Percentiles rank a stretch among this genome's conserved stretches.
Evolutionary conservation across 2,329 filamentous ascomycete genomes (phyloP).

Genomic region (Colletotrichum tanaceti): DNA sequence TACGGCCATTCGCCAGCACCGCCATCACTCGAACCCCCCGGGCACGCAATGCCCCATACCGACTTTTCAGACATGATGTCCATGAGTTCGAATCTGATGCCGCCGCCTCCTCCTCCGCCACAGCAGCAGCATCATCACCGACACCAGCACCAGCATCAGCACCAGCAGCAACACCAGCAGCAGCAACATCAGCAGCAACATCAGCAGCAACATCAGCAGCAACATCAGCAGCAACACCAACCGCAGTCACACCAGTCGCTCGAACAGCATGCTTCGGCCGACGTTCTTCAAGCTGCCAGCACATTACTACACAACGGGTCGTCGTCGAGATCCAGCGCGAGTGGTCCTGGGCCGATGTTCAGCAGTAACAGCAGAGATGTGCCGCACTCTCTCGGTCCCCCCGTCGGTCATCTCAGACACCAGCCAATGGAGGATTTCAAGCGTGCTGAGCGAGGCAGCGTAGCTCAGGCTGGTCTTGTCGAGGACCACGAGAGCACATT

Average conservation of each 20-base stretch:
- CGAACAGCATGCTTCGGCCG: slow-evolving; percentile 57
- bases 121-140: slow-evolving; percentile 45
- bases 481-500: slow-evolving; percentile 52
- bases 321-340: slow-evolving; percentile 44
- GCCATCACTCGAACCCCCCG: slow-evolving; percentile 45
- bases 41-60: slow-evolving; percentile 45
- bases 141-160: slow-evolving; percentile 44
- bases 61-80: slow-evolving; percentile 46
- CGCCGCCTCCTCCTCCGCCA: slow-evolving; percentile 50
- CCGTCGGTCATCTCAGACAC: slow-evolving; percentile 56
- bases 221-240: slow-evolving; percentile 41
- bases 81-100: slow-evolving; percentile 51
- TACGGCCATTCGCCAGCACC: slow-evolving; percentile 64
- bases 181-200: slow-evolving; percentile 47
- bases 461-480: slow-evolving; percentile 44
- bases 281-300: slow-evolving; percentile 68
- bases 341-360: slow-evolving; percentile 40
- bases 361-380: slow-evolving; percentile 25
- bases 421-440: slow-evolving; percentile 57
- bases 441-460: slow-evolving; percentile 52
- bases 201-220: slow-evolving; percentile 45
- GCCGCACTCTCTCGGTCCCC: slow-evolving; percentile 46
- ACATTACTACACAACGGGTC: slow-evolving; percentile 61
- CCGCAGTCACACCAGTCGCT: slow-evolving; percentile 42
- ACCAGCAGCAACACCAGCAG: too few relatives aligned